phyloP scores from a whole-genome alignment of 2,329 filamentous ascomycete genomes.

The Apiospora phragmitis region DNA sequence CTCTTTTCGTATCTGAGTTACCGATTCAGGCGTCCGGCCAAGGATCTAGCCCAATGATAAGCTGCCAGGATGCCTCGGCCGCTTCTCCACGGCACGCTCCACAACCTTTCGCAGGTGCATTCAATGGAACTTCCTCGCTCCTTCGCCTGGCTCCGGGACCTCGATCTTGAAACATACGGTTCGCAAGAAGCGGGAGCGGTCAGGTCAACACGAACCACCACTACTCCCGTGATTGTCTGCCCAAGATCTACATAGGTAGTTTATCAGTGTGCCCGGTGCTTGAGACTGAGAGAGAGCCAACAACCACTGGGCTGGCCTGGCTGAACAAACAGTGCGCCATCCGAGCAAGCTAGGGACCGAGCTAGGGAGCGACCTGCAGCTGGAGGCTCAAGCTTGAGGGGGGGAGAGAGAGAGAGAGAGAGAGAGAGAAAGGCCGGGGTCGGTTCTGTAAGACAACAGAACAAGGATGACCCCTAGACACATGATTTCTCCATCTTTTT shows the following conservation, averaged over 20 bases:
- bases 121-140: not conserved
- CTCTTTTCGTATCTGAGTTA: not conserved
- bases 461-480: not conserved
- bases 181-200: conserved; percentile 1
- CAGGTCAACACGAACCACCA: not conserved
- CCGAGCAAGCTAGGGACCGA: not conserved
- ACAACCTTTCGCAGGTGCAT: not conserved
- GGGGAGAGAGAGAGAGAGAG: too few relatives aligned
- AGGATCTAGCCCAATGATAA: conserved; percentile 8
- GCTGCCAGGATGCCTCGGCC: not conserved
- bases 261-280: not conserved
- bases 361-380: not conserved
- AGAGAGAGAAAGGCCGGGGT: not conserved
- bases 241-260: not conserved
- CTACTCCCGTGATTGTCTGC: not conserved
- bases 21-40: conserved; percentile 3
- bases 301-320: not conserved
- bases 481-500: conserved; percentile 1
- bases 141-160: not conserved
- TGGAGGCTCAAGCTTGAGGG: not conserved
- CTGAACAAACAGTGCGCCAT: conserved; percentile 4
- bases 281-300: not conserved
- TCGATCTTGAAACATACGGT: not conserved
- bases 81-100: not conserved
- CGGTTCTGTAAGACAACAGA: not conserved